Percentiles rank a stretch among this genome's conserved stretches.
Conservation (phyloP, 805 yeast species). For the Naumovozyma baii region DNA sequence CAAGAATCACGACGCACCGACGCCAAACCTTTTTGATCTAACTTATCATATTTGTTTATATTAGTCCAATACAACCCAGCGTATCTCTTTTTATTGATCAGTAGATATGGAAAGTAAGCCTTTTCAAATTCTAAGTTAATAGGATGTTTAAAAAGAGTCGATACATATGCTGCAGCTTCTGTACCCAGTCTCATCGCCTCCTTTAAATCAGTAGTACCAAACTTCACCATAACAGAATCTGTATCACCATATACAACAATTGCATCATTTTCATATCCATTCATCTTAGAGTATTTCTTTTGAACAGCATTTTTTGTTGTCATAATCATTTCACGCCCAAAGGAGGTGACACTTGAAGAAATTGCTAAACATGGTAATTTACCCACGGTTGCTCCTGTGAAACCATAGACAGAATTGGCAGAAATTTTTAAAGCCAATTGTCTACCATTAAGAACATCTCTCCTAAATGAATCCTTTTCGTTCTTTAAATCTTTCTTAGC, state of each 20-base stretch:
- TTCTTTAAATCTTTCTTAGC: slow-evolving; percentile 85
- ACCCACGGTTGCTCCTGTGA: slow-evolving; percentile 98
- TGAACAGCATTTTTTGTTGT: slow-evolving; percentile 80
- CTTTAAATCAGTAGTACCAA: slow-evolving; percentile 71
- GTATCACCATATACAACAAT: slow-evolving; percentile 96
- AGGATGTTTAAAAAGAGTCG: slow-evolving; percentile 69
- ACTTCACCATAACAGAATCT: slow-evolving; percentile 97
- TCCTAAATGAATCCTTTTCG: slow-evolving; percentile 88
- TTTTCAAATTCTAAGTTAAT: slow-evolving; percentile 94
- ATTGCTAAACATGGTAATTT: slow-evolving; percentile 93
- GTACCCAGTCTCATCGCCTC: slow-evolving; percentile 88
- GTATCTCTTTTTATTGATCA: slow-evolving; percentile 92
- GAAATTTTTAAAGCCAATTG: slow-evolving; percentile 93
- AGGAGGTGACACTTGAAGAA: slow-evolving; percentile 90
- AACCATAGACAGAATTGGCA: slow-evolving; percentile 97
- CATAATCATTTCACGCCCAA: slow-evolving; percentile 96
- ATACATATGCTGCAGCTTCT: slow-evolving; percentile 86
- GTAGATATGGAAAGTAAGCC: slow-evolving; percentile 86
- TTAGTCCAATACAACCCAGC: slow-evolving; percentile 96
- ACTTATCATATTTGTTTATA: slow-evolving; percentile 84
- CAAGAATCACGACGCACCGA: slow-evolving; percentile 98
- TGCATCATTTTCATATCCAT: slow-evolving; percentile 79
- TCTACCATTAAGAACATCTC: slow-evolving; percentile 92
- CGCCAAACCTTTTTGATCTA: slow-evolving; percentile 98
- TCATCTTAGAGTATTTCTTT: slow-evolving; percentile 62